Percentiles rank a stretch among this genome's conserved stretches.
phyloP scores from a whole-genome alignment of 129 eudicot genomes.

The Heracleum sosnowskyi region DNA sequence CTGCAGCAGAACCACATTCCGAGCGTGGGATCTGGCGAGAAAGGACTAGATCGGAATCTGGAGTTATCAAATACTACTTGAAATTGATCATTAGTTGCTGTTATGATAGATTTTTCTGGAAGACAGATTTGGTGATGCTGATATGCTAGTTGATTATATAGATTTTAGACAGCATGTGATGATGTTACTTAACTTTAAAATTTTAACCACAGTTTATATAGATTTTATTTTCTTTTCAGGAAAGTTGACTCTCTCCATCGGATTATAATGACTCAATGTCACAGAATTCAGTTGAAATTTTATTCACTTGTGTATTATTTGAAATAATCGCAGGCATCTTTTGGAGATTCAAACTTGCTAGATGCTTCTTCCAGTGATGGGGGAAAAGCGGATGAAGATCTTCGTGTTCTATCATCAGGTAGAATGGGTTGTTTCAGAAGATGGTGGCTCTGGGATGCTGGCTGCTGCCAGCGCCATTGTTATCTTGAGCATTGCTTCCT shows the following conservation, averaged over 20 bases:
- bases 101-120: slow-evolving; percentile 12
- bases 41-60: too few relatives aligned
- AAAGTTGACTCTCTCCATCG: slow-evolving; percentile 29
- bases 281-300: too few relatives aligned
- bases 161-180: slow-evolving; percentile 25
- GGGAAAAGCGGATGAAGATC: background rate
- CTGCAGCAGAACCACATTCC: too few relatives aligned
- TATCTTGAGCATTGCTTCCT: too few relatives aligned
- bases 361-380: background rate
- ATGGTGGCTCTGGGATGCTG: too few relatives aligned
- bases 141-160: slow-evolving; percentile 79
- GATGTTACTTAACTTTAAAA: too few relatives aligned
- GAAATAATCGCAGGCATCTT: background rate
- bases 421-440: background rate
- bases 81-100: slow-evolving; percentile 1
- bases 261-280: too few relatives aligned
- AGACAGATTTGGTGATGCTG: slow-evolving; percentile 67
- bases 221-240: background rate
- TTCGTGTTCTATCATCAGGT: background rate
- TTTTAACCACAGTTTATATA: background rate
- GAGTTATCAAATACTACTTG: too few relatives aligned
- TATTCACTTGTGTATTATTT: too few relatives aligned
- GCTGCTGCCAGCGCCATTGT: too few relatives aligned
- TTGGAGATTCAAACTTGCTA: background rate
- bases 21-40: too few relatives aligned